Base-by-base conservation (phyloP, 805 yeast species). In the Yamadazyma laniorum region DNA sequence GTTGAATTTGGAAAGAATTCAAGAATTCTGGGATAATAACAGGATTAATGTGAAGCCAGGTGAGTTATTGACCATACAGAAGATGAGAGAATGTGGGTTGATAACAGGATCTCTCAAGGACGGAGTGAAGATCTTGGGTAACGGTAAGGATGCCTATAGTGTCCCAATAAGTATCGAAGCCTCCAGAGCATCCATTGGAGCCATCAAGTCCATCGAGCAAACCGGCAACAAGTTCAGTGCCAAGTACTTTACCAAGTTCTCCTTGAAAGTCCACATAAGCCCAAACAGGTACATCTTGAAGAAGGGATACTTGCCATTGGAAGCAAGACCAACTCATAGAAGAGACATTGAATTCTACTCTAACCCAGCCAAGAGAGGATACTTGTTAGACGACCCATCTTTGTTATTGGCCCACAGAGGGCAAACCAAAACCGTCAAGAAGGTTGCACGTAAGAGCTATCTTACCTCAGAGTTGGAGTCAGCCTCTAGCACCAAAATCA, bases 61-160 rank as follows among this genome's bases (percentile, higher is more conserved):
- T 19, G 87, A 81, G 52, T 70, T 78, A 6, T 73, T 91, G 43
- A 79, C 84, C 14, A 87, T 91, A 77, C 73, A 76, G 50, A 78
- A 75, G 49, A 84, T 91, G 86, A 82, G 74, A 53, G 78, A 84
- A 33, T 60, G 77, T 31, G 91, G 97, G 0, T 63, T 86, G 23
- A 67, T 89, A 13, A 72, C 83, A 1, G 93, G 95, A 7, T 63
- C 79, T 3, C 63, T 84, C 59, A 76, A 72, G 45, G 83, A 83
- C 49, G 98, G 98, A 26, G 87, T 91, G 35, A 84, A 86, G 57
- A 65, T 93, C 16, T 70, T 91, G 41, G 95, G 85, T 4, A 75
- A 77, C 29, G 91, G 86, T 12, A 68, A 56, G 37, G 58, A 45
- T 56, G 64, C 51, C 45, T 77, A 63, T 57, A 67, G 53, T n/a